Evolutionary conservation across 208 protist species (phyloP), one percentile per base, ranked within the genome.

Genomic region (Leishmania mexicana): DNA sequence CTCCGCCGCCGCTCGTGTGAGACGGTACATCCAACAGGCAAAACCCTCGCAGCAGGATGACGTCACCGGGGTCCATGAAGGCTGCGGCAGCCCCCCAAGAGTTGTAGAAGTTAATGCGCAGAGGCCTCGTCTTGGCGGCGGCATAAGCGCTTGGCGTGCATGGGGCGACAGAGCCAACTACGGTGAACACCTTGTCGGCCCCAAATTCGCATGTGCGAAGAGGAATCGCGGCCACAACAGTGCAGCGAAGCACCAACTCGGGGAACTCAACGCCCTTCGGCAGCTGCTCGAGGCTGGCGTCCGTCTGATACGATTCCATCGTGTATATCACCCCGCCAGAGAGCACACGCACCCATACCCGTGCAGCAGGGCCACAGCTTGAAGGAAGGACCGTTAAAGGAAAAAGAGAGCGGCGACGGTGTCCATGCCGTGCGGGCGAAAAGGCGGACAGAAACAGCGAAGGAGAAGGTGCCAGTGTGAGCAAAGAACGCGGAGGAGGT

Each of bases 61-160:
- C 87, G 71, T 95, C 93, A 42, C 89, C 92, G 4, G 79, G 74
- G 53, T 94, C 90, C 21, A 93, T 79, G 79, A 96, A 96, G 53
- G 89, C 81, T 21, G 90, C 91, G 2, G 84, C 92, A 67, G 81
- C 80, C 11, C 89, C 93, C 93, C 92, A 96, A 53, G 90, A 83
- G 51, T 91, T 87, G 77, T 93, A 94, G 80, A 95, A 94, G 81
- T 94, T 88, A 45, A 94, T 73, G 70, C 88, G 87, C 40, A 93
- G 79, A 11, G 54, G 64, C 2, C 31, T 64, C 17, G 51, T 76
- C 47, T 31, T 70, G 51, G 60, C 76, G 76, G 40, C 83, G 38
- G 68, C 64, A 58, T 3, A 81, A 28, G 75, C 47, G 17, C n/a
- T 54, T 2, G 54, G 74, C 2, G 60, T 38, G n/a, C 64, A 19